Evolutionary conservation across 306 rosid species (phyloP), one percentile per base, ranked within the genome.

Genomic region (Ormosia semicastrata): DNA sequence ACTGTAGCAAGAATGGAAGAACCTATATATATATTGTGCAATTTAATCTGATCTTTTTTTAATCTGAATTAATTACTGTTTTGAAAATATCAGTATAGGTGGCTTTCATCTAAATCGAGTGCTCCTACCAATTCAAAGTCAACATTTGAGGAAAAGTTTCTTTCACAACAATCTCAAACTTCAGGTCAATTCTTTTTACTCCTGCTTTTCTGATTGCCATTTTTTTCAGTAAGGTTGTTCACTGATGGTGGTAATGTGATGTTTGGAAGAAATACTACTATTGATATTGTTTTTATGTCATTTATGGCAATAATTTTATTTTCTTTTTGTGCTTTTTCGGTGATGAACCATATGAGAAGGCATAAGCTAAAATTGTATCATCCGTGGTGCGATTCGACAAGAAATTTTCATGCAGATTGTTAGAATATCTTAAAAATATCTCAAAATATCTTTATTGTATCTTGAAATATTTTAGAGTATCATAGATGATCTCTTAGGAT

Each of bases 91-190:
- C 94, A 95, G 99, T 95, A 95, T 85, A 93, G 98, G 93, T 95
- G 99, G 99, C 94, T 95, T 81, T 93, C 98, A 76, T 92, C 98
- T 75, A 93, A 93, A 86, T 85, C 94, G 12, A 89, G 91, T 73
- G 75, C 84, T 76, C 17, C 93, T 15, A 69, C 93, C 64, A 92
- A 77, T 85, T 73, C 89, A 37, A 95, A 89, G 90, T 85, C 97
- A 36, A 86, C 93, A 7, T 91, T 95, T 85, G 98, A 95, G 87
- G 98, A 95, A 77, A 95, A 95, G 84, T 93, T 93, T 85, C 91
- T 95, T 83, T 94, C 99, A 3, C 99, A 93, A 86, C 94, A 92
- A 88, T 93, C 93, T 68, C 98, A 93, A 83, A 92, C 90, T 88
- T 95, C 99, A 89, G 99, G 99, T 95, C 32, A 77, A 24, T 82